Base-by-base conservation (phyloP, 768 basidiomycete species). In the Lactarius indigo region DNA sequence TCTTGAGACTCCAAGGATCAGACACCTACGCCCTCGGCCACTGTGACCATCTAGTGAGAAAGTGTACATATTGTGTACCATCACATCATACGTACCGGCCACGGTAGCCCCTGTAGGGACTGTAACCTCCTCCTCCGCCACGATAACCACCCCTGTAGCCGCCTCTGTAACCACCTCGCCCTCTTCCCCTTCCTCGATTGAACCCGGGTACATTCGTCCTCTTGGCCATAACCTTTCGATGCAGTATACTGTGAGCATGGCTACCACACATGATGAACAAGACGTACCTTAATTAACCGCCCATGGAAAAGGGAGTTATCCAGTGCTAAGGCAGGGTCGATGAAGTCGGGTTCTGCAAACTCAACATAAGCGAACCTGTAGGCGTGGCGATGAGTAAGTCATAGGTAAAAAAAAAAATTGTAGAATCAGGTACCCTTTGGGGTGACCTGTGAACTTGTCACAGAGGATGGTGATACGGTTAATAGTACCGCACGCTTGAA, bases 391-490 rank as follows among this genome's bases (percentile, higher is more conserved):
- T 54, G 50, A 60, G 67, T 64, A 57, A 57, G 60, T 58, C 57
- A 69, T n/a, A 66, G 47, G 18, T 67, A 62, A n/a, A 31, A 63
- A 55, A 10, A 50, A 17, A 5, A 33, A 35, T 35, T 31, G 35
- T 9, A 3, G 70, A 75, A 59, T 75, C 80, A 37, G 70, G 39
- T 56, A 95, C 95, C 97, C 97, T 86, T 98, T 98, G 57, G 97
- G 96, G 79, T 98, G 96, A 57, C 97, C 97, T 28, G 96, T 98
- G 78, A 96, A 98, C 80, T 98, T 98, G 85, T 99, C 97, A 78
- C 96, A 98, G 33, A 99, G 87, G 74, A 99, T 99, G 1, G 97
- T 99, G 52, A 99, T 95, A 72, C 97, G 87, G 80, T 99, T 99
- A 78, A 99, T 99, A 18, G 92, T 94, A 7, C 97, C 97, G 74